Evolutionary conservation across 169 alveolate species (phyloP).

Genomic region (Besnoitia besnoiti): DNA sequence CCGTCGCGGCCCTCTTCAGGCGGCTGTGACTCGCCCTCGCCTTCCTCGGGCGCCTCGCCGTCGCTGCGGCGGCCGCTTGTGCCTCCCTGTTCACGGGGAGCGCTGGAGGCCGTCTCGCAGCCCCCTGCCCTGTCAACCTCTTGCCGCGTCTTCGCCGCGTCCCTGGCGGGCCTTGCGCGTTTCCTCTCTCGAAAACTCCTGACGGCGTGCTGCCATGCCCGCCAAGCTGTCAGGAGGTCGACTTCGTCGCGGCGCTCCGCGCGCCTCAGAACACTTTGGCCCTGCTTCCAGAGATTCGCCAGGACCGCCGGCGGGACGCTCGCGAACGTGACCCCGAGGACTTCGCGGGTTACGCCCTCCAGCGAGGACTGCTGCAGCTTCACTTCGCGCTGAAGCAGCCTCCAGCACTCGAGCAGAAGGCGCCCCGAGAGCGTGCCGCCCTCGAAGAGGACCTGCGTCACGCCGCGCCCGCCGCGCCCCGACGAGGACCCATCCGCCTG

Average conservation of each 20-base stretch:
- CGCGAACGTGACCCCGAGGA: constrained; percentile 39
- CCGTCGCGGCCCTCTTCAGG: background rate
- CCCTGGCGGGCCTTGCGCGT: background rate
- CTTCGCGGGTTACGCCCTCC: constrained; percentile 57
- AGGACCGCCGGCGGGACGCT: constrained; percentile 50
- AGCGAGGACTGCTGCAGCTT: constrained; percentile 63
- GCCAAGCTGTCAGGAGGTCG: constrained; percentile 12
- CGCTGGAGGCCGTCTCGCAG: background rate
- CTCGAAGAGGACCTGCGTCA: background rate
- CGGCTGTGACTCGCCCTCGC: background rate
- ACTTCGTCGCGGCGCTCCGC: constrained; percentile 10
- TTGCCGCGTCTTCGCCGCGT: background rate
- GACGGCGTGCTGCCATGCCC: background rate
- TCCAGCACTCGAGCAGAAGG: constrained; percentile 63
- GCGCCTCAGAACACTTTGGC: constrained; percentile 31
- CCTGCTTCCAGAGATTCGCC: constrained; percentile 65
- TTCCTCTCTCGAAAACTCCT: background rate
- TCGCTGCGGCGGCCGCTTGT: background rate
- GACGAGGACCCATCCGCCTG: too few species aligned
- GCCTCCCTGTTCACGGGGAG: background rate
- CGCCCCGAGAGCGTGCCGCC: constrained; percentile 55
- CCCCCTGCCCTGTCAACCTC: background rate
- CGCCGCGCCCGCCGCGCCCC: too few species aligned
- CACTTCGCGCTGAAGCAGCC: constrained; percentile 62
- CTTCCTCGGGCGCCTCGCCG: background rate